Conservation (phyloP, 441 rosid species). For the Syzygium syzygioides region DNA sequence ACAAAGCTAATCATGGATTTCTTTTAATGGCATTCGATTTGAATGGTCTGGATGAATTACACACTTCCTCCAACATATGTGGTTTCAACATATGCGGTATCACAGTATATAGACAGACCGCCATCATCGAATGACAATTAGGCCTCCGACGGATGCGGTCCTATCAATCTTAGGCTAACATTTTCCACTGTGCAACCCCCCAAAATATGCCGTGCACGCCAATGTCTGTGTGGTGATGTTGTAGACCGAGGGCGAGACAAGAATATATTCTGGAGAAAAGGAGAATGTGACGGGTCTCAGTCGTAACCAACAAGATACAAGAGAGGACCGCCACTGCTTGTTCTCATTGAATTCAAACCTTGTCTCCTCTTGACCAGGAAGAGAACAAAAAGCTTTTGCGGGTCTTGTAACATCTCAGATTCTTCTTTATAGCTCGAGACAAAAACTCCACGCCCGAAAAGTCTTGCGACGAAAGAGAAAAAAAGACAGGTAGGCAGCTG, state of each 20-base stretch:
- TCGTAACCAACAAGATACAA: background rate
- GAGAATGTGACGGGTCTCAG: background rate
- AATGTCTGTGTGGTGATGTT: background rate
- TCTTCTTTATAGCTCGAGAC: background rate
- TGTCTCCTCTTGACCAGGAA: background rate
- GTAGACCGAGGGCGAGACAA: background rate
- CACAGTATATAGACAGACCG: background rate
- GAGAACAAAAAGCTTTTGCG: background rate
- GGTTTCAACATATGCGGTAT: background rate
- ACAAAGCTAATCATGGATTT: background rate
- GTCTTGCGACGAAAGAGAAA: background rate
- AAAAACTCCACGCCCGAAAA: background rate
- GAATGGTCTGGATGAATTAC: background rate
- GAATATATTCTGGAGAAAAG: background rate
- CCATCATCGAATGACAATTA: background rate
- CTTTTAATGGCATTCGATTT: background rate
- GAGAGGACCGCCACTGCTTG: background rate
- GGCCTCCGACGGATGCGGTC: background rate
- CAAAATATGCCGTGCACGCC: background rate
- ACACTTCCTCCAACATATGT: background rate
- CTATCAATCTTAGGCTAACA: background rate
- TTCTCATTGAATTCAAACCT: background rate
- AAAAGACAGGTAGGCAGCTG: background rate
- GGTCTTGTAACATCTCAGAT: background rate
- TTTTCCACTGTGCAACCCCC: background rate